phyloP scores from a whole-genome alignment of 495 filamentous ascomycete species.

The Lepidopterella palustris region DNA sequence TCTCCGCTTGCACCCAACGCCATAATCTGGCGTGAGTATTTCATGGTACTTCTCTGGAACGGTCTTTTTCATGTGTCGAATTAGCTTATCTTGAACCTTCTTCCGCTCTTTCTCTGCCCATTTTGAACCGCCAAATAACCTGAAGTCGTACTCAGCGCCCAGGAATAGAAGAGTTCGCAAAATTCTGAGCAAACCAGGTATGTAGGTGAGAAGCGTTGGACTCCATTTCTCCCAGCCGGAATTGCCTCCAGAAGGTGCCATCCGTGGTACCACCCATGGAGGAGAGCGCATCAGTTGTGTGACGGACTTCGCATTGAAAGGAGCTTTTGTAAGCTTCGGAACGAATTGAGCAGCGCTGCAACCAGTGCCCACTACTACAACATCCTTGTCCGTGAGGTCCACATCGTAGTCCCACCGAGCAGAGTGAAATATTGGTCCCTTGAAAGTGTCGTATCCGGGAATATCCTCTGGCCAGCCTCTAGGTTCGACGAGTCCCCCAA shows the following conservation, averaged over 20 bases:
- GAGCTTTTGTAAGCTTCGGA: constrained; percentile 27
- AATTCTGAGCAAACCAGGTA: constrained; percentile 42
- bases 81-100: constrained; percentile 37
- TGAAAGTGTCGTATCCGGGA: constrained; percentile 27
- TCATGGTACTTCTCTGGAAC: constrained; percentile 58
- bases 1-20: constrained; percentile 52
- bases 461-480: constrained; percentile 44
- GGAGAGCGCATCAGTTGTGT: constrained; percentile 58
- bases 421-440: constrained; percentile 31
- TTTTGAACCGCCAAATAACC: constrained; percentile 21
- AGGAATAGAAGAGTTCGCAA: constrained; percentile 38
- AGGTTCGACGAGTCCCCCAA: constrained; percentile 50
- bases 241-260: constrained; percentile 34
- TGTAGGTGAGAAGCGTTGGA: constrained; percentile 36
- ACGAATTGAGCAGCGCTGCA: constrained; percentile 33
- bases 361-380: constrained; percentile 34
- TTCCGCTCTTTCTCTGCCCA: constrained; percentile 30
- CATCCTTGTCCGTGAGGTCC: constrained; percentile 32
- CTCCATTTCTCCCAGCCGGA: constrained; percentile 41
- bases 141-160: constrained; percentile 34
- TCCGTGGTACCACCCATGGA: constrained; percentile 51
- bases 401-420: constrained; percentile 31
- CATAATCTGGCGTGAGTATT: constrained; percentile 56
- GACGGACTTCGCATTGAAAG: constrained; percentile 46
- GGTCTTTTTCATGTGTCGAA: constrained; percentile 44